Conservation (phyloP, 768 basidiomycete species). For the Lactarius quietus region DNA sequence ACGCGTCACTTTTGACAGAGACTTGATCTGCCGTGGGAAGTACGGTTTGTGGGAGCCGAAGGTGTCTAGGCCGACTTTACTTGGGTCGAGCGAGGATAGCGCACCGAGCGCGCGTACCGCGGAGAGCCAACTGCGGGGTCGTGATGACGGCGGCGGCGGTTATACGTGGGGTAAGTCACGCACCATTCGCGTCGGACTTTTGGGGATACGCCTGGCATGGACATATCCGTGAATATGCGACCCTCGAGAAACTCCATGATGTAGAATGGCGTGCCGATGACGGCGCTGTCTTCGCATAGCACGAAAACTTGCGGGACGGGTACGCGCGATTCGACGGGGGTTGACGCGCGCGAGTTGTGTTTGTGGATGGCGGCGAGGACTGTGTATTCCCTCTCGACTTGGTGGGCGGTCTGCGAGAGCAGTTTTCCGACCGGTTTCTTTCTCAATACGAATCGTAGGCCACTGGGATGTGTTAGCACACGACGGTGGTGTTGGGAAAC, state of each 20-base stretch:
- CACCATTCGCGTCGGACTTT: slow-evolving; percentile 70
- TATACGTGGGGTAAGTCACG: slow-evolving; percentile 27
- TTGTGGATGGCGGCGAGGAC: slow-evolving; percentile 73
- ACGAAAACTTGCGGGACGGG: slow-evolving; percentile 84
- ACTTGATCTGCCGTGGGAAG: slow-evolving; percentile 92
- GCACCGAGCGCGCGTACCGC: slow-evolving; percentile 67
- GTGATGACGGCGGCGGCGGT: not conserved
- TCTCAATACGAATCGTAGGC: slow-evolving; percentile 74
- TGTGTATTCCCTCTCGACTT: slow-evolving; percentile 90
- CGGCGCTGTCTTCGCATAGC: slow-evolving; percentile 70
- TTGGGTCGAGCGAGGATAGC: slow-evolving; percentile 61
- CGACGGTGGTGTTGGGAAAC: not conserved
- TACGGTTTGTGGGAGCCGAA: slow-evolving; percentile 78
- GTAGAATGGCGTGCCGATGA: slow-evolving; percentile 91
- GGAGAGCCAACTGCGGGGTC: slow-evolving; percentile 63
- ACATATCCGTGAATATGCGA: slow-evolving; percentile 84
- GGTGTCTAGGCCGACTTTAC: slow-evolving; percentile 58
- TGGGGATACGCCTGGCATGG: slow-evolving; percentile 65
- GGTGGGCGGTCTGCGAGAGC: slow-evolving; percentile 88
- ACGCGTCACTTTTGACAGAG: slow-evolving; percentile 75
- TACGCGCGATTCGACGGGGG: slow-evolving; percentile 49
- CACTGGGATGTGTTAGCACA: slow-evolving; percentile 29
- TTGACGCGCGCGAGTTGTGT: slow-evolving; percentile 59
- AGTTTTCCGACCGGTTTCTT: slow-evolving; percentile 90
- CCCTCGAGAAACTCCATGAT: slow-evolving; percentile 96